Percentiles rank a stretch among this genome's conserved stretches.
Evolutionary conservation across 2,329 filamentous ascomycete species (phyloP).

Genomic region (Polytolypa hystricis): DNA sequence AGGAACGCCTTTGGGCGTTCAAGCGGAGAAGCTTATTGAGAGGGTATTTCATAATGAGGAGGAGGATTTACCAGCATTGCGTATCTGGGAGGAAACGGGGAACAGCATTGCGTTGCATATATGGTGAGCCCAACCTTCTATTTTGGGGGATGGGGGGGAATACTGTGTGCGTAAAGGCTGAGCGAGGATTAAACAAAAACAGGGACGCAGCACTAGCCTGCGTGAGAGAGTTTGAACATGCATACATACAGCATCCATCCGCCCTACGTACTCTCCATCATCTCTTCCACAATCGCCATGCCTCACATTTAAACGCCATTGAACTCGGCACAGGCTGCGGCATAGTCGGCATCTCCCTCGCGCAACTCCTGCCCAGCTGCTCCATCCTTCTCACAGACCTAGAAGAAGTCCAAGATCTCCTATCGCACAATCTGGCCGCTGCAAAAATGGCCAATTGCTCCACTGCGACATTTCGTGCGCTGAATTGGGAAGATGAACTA

Average conservation of each 20-base stretch:
- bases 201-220: conserved; percentile 52
- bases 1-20: conserved; percentile 25
- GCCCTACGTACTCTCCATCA: conserved; percentile 22
- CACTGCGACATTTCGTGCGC: conserved; percentile 36
- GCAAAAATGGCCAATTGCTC: conserved; percentile 35
- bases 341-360: conserved; percentile 55
- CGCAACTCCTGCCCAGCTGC: conserved; percentile 41
- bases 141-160: too few species aligned
- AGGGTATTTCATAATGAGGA: conserved; percentile 39
- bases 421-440: conserved; percentile 42
- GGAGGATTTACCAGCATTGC: conserved; percentile 21
- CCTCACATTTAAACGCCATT: conserved; percentile 39
- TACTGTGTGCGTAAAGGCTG: too few species aligned
- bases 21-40: conserved; percentile 44
- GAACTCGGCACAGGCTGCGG: conserved; percentile 61
- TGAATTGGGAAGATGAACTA: conserved; percentile 51
- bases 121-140: conserved; percentile 53
- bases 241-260: conserved; percentile 22
- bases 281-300: conserved; percentile 18
- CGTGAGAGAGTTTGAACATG: conserved; percentile 40
- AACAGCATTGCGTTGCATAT: conserved; percentile 63
- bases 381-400: conserved; percentile 55
- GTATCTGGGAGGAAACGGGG: conserved; percentile 58
- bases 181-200: conserved; percentile 6
- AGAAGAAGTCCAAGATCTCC: conserved; percentile 51